These are phyloP conservation scores for Trichoderma hamatum DNA, from an alignment of 2,329 filamentous ascomycete species.

Conservation along the genomic window DNA sequence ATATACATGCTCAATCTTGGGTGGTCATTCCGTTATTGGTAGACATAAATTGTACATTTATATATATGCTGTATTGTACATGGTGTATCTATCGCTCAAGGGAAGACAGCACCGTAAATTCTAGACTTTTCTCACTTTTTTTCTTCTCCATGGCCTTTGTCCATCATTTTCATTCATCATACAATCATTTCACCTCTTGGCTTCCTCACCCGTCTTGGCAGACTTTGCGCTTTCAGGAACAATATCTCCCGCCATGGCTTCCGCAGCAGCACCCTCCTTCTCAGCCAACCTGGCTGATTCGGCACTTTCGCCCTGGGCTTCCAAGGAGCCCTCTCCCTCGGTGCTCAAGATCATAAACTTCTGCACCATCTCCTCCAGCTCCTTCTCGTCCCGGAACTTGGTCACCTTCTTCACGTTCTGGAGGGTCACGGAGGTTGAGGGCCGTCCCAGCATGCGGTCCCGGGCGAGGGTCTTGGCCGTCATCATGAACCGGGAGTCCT, in stretches of 20 bases:
- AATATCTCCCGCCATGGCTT: slow-evolving; percentile 38
- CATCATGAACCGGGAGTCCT: slow-evolving; percentile 92
- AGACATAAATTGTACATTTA: slow-evolving; percentile 18
- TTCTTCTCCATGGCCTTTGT: neutral
- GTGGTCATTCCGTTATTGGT: slow-evolving; percentile 14
- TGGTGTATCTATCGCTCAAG: slow-evolving; percentile 5
- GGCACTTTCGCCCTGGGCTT: slow-evolving; percentile 17
- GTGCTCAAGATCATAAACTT: slow-evolving; percentile 40
- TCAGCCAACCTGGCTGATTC: slow-evolving; percentile 34
- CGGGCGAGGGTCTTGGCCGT: slow-evolving; percentile 82
- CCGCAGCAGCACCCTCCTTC: slow-evolving; percentile 39
- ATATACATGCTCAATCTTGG: neutral
- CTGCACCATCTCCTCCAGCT: slow-evolving; percentile 67
- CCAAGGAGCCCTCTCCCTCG: slow-evolving; percentile 27
- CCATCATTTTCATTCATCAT: neutral
- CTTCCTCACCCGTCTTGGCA: neutral
- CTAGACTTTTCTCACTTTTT: neutral
- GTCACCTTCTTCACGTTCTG: slow-evolving; percentile 86
- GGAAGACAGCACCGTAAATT: neutral
- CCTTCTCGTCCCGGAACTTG: slow-evolving; percentile 69
- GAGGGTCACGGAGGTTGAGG: slow-evolving; percentile 70
- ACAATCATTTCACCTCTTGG: slow-evolving; percentile 22
- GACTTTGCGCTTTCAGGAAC: slow-evolving; percentile 36
- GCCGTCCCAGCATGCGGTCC: slow-evolving; percentile 57
- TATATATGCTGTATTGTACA: slow-evolving; percentile 27